Conservation (phyloP, 148 eudicot species). For the Silene conica region DNA sequence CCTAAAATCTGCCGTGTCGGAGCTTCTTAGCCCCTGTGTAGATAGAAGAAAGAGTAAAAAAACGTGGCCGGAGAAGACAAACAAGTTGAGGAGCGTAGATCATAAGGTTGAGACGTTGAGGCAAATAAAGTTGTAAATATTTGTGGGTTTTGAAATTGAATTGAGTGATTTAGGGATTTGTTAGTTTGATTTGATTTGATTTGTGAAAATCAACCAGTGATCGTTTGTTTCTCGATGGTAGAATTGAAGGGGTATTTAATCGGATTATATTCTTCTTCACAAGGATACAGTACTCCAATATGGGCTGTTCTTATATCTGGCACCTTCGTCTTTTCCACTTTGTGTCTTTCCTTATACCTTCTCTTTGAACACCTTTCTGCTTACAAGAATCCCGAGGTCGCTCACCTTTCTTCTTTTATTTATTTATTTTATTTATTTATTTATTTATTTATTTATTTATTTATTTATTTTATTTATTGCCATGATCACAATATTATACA, state of each 20-base stretch:
- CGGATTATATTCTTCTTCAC: conserved; percentile 9
- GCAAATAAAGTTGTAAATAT: no score
- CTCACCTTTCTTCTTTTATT: not conserved
- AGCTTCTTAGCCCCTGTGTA: no score
- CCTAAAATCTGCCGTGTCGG: no score
- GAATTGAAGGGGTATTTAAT: conserved; percentile 30
- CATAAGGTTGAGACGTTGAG: not conserved
- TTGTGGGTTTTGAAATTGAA: conserved; percentile 3
- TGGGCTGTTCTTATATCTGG: conserved; percentile 84
- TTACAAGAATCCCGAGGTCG: conserved; percentile 94
- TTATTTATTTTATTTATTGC: no score
- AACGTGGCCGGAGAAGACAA: not conserved
- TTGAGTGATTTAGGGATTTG: not conserved
- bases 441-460: no score
- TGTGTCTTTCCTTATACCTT: conserved; percentile 76
- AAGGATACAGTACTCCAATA: conserved; percentile 45
- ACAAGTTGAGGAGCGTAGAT: not conserved
- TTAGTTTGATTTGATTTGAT: no score
- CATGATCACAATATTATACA: conserved; percentile 31
- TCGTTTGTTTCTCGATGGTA: not conserved
- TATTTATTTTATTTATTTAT: no score
- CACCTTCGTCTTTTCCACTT: conserved; percentile 47
- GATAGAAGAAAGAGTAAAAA: not conserved
- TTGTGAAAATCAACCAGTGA: no score
- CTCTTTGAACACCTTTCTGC: conserved; percentile 79